A percentile compares a stretch with the other conserved stretches of the same genome.
These are phyloP conservation scores for Camellia oleifera DNA, from an alignment of 179 eudicot species.

Conservation along the genomic window DNA sequence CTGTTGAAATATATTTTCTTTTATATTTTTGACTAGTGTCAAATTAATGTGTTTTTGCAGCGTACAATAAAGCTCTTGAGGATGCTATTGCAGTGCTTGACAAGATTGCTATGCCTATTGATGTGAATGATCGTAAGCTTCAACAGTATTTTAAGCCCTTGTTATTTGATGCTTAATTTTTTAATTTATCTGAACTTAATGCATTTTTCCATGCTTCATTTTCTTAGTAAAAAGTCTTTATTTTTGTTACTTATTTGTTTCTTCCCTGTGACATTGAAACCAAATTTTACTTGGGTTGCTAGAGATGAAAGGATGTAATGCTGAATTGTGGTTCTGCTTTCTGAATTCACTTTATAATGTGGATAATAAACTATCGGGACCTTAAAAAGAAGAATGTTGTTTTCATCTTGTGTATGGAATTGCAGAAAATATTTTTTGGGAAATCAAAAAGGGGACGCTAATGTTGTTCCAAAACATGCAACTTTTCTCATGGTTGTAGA, in stretches of 20 bases:
- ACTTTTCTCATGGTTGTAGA: not conserved
- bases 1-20: not conserved
- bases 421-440: not conserved
- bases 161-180: slow-evolving; percentile 7
- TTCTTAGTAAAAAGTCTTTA: not conserved
- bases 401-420: not conserved
- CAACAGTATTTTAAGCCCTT: slow-evolving; percentile 6
- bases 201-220: not conserved
- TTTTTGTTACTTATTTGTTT: not conserved
- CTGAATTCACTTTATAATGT: not conserved
- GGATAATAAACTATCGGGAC: not conserved
- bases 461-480: too few species aligned
- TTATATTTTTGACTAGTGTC: not conserved
- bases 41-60: slow-evolving; percentile 39
- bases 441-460: not conserved
- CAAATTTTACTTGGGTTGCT: slow-evolving; percentile 1
- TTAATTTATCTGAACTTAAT: not conserved
- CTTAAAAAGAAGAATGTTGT: not conserved
- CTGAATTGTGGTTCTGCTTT: not conserved
- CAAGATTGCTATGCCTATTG: slow-evolving; percentile 81
- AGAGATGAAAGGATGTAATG: not conserved
- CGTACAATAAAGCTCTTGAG: slow-evolving; percentile 86
- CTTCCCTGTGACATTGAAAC: not conserved
- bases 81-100: slow-evolving; percentile 89
- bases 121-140: slow-evolving; percentile 82